These are phyloP conservation scores for Linaria vulgaris DNA, from an alignment of 257 asterid genomes.

Conservation along the genomic window DNA sequence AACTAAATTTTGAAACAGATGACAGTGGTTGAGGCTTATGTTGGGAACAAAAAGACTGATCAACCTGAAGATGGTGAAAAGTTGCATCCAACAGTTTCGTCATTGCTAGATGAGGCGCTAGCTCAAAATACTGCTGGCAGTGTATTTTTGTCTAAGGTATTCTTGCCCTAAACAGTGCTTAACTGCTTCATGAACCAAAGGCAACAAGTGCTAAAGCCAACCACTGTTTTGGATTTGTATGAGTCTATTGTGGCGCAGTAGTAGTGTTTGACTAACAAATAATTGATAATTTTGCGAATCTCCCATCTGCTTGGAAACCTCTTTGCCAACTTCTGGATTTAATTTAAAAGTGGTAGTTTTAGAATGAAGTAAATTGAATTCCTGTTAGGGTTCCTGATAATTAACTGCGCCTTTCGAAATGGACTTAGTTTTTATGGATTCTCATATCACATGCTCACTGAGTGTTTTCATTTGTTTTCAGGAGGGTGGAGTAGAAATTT, in stretches of 20 bases:
- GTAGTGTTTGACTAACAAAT: no score
- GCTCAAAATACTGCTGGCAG: constrained; percentile 89
- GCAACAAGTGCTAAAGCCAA: no score
- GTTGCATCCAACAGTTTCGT: constrained; percentile 51
- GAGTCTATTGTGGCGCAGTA: no score
- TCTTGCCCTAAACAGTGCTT: constrained; percentile 1
- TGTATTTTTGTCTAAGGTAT: constrained; percentile 79
- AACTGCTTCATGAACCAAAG: no score
- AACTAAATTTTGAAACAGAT: constrained; percentile 45
- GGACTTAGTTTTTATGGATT: background rate
- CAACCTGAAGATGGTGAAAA: constrained; percentile 72
- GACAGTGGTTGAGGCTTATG: constrained; percentile 88
- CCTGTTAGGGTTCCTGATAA: background rate
- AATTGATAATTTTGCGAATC: no score
- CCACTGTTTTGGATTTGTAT: no score
- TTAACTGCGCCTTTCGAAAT: background rate
- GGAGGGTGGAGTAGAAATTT: constrained; percentile 78
- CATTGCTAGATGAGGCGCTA: constrained; percentile 82
- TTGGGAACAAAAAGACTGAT: constrained; percentile 58
- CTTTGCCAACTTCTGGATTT: no score
- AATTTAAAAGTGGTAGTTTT: no score
- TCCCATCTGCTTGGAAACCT: no score
- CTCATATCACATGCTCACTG: constrained; percentile 17
- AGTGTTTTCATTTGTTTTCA: constrained; percentile 22
- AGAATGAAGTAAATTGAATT: no score